Evolutionary conservation across 139 green algal genomes (phyloP), one percentile per base, ranked within the genome.

Genomic region (Bryopsis sp.): DNA sequence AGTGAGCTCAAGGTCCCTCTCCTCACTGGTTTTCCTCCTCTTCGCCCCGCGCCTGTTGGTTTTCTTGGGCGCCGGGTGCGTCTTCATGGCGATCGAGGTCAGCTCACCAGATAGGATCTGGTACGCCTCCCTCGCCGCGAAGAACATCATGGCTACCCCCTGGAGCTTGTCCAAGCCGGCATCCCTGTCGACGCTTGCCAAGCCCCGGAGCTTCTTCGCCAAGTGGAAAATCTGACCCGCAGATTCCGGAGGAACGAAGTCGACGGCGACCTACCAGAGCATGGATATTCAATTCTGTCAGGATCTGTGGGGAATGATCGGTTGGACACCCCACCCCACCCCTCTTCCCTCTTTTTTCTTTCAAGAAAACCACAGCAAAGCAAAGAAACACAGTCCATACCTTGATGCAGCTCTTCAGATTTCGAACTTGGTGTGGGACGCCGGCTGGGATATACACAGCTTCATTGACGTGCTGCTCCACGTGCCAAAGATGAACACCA

Each of bases 401-500:
- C 31, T 67, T 67, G 7, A 67, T n/a, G 59, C 59, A 67, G 59
- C 24, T 39, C 7, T 48, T 36, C 28, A 7, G 36, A 46, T 32
- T 1, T 26, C 82, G 73, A 31, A 94, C 90, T 81, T 97, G 91
- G 77, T 97, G 91, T 1, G 88, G 79, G 70, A 86, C 95, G 38
- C 90, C 89, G 7, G 80, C 82, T 1, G 91, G 91, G 32, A 97
- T 89, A 68, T 93, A 88, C 47, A 97, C 91, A 0, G 80, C 92
- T 67, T 97, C 91, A 2, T 75, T 61, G 39, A 73, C 32, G 73
- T 95, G 48, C 82, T 94, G 87, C 72, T 88, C 75, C 70, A 94
- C 91, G 58, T 82, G 77, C 87, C 87, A 94, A 15, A 81, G 54
- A 38, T 79, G 38, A 8, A 90, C 71, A 47, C 74, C 76, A 63